These are phyloP conservation scores for Aegle marmelos DNA, from an alignment of 345 rosid species.

Conservation along the genomic window DNA sequence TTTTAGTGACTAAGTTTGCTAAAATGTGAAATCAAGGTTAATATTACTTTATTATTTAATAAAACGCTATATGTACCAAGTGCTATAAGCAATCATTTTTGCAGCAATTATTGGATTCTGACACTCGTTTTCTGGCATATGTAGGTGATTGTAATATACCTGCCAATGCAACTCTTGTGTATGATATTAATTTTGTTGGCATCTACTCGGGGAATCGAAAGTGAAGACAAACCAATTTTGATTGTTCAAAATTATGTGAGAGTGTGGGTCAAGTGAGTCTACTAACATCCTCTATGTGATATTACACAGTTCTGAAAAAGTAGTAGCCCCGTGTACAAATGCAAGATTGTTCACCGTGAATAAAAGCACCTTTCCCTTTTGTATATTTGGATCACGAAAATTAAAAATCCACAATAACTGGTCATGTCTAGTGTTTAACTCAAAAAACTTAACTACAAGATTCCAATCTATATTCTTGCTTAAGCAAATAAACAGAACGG, in stretches of 20 bases:
- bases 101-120: neutral
- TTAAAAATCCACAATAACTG: neutral
- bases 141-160: slow-evolving; percentile 96
- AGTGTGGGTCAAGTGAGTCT: slow-evolving; percentile 16
- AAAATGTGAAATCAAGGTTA: neutral
- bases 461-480: neutral
- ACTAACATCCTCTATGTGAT: neutral
- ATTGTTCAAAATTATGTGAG: neutral
- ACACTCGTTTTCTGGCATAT: slow-evolving; percentile 16
- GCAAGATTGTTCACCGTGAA: neutral
- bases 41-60: neutral
- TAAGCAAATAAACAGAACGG: neutral
- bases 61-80: neutral
- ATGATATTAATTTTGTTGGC: slow-evolving; percentile 76
- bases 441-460: neutral
- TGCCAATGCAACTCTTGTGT: slow-evolving; percentile 84
- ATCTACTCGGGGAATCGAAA: slow-evolving; percentile 76
- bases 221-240: slow-evolving; percentile 24
- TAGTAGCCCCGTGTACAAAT: neutral
- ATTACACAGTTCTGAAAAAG: neutral
- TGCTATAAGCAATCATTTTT: neutral
- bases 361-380: neutral
- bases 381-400: neutral
- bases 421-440: no score
- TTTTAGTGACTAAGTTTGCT: neutral